Base-by-base conservation (phyloP, 2,329 filamentous ascomycete species). In the Nigrospora oryzae region DNA sequence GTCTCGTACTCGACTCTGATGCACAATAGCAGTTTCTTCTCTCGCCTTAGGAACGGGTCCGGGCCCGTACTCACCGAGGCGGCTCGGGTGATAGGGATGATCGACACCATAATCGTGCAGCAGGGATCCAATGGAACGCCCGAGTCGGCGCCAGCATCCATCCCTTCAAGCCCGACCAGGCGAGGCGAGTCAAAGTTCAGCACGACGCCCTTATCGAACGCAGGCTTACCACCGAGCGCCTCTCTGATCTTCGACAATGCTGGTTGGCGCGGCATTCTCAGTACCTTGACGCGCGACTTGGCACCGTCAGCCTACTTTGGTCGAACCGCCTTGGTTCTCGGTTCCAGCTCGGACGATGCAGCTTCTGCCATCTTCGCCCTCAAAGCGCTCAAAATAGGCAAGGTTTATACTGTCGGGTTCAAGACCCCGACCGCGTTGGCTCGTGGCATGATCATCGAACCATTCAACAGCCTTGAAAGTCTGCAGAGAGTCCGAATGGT, bases 361-460 rank as follows among this genome's bases (percentile, higher is more conserved):
- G 84, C 86, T 2, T 83, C 86, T 1, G 79, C 83, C 2, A 83
- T 94, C 49, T 94, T 87, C 56, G 88, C 88, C 0, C 69, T 94
- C 47, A 82, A 82, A 53, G 86, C 83, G 35, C 74, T 94, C 28
- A 81, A 79, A 43, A 81, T 91, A 42, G 82, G 83, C 33, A 84
- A 87, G 46, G 84, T 94, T 35, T 90, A 90, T 63, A 91, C 87
- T 0, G 86, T 91, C 38, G 88, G 88, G 1, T 93, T 94, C 67
- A 81, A 79, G 56, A 82, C 78, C 49, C 64, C 79, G 50, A 58
- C 75, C 55, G 54, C 77, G 1, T 69, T 89, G n/a, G 78, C 81
- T 4, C 70, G 71, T 2, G 81, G 82, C 35, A 75, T 89, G 31
- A 77, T 79, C 1, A 80, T 93, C 45, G 87, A 93, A 56, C 86